These are phyloP conservation scores for Blastobotrys capitulatus DNA, from an alignment of 1,139 yeast genomes.

Conservation along the genomic window DNA sequence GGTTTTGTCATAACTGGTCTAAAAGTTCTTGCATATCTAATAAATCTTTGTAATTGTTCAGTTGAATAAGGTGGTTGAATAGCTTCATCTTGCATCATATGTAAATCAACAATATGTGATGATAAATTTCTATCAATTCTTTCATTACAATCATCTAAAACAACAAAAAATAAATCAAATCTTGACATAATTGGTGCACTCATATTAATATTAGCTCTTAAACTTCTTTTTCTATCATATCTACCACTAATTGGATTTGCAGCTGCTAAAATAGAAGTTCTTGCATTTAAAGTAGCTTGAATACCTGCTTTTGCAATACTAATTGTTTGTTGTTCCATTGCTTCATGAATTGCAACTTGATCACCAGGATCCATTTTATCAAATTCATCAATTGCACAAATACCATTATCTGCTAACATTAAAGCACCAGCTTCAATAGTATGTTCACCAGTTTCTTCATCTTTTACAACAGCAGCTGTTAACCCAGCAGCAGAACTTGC, in stretches of 20 bases:
- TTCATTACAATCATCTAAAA: conserved; percentile 92
- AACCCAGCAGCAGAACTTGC: conserved; percentile 99
- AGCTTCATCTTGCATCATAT: conserved; percentile 87
- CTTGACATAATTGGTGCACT: conserved; percentile 99
- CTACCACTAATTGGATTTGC: conserved; percentile 97
- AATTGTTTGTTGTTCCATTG: conserved; percentile 99
- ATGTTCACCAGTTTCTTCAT: conserved; percentile 95
- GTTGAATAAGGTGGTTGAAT: conserved; percentile 86
- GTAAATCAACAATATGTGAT: conserved; percentile 86
- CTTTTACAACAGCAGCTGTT: conserved; percentile 96
- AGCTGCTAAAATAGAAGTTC: conserved; percentile 94
- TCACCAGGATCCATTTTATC: conserved; percentile 96
- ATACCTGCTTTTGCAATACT: conserved; percentile 98
- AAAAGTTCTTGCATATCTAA: conserved; percentile 88
- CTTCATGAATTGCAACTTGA: conserved; percentile 99
- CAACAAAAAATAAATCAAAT: conserved; percentile 91
- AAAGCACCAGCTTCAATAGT: conserved; percentile 99
- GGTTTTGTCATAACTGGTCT: conserved; percentile 82
- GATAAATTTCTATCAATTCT: conserved; percentile 86
- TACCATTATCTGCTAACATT: conserved; percentile 98
- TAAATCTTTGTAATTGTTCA: conserved; percentile 82
- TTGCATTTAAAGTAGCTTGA: conserved; percentile 93
- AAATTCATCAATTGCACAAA: conserved; percentile 97
- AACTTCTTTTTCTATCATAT: conserved; percentile 78
- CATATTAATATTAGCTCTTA: conserved; percentile 87